Evolutionary conservation across 2,329 filamentous ascomycete species (phyloP).

Genomic region (Bisporella sp.): DNA sequence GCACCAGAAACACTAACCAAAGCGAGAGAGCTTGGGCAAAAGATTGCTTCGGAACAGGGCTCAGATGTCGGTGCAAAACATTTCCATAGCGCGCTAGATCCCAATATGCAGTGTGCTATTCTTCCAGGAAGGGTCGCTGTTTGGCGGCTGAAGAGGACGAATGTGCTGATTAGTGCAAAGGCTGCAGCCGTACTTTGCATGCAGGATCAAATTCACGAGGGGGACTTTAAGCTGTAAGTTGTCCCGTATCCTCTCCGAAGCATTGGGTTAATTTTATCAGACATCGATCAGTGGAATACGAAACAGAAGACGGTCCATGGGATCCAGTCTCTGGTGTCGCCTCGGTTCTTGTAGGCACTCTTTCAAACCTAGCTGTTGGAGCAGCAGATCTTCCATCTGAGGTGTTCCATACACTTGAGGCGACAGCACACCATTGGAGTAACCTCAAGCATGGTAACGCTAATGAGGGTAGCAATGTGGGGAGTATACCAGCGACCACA

Average conservation of each 20-base stretch:
- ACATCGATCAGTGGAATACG: constrained; percentile 54
- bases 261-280: neutral
- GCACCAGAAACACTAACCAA: constrained; percentile 53
- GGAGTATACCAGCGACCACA: no score
- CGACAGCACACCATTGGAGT: constrained; percentile 8
- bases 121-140: constrained; percentile 59
- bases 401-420: constrained; percentile 30
- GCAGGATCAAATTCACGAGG: constrained; percentile 54
- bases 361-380: constrained; percentile 70
- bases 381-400: constrained; percentile 62
- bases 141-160: constrained; percentile 63
- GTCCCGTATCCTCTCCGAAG: neutral
- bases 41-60: constrained; percentile 56
- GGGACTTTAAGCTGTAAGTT: constrained; percentile 56
- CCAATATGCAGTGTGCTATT: constrained; percentile 59
- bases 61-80: constrained; percentile 47
- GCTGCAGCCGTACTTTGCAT: constrained; percentile 61
- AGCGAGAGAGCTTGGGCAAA: constrained; percentile 40
- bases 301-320: constrained; percentile 66
- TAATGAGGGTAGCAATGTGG: no score
- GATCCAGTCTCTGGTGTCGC: constrained; percentile 72
- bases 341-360: constrained; percentile 65
- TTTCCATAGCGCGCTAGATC: constrained; percentile 61
- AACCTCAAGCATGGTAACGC: constrained; percentile 4
- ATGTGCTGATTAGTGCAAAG: constrained; percentile 61